These are phyloP conservation scores for Macrophomina phaseolina DNA, from an alignment of 2,329 filamentous ascomycete genomes.

Conservation along the genomic window DNA sequence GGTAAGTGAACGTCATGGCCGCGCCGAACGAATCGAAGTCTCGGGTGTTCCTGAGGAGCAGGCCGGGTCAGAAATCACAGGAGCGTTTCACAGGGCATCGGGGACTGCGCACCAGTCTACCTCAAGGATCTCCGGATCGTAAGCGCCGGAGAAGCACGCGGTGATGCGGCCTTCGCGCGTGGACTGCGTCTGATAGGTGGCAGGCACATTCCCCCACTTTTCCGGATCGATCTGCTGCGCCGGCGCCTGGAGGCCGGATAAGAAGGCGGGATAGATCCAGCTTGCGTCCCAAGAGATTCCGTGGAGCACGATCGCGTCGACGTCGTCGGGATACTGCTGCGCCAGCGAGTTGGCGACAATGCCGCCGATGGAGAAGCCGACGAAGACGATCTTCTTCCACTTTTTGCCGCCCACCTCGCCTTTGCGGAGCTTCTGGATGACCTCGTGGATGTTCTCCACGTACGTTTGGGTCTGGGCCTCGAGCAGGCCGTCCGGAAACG, in stretches of 20 bases:
- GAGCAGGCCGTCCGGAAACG: not conserved
- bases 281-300: not conserved
- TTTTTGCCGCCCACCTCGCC: not conserved
- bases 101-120: not conserved
- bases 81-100: not conserved
- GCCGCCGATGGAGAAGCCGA: constrained; percentile 8
- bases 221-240: not conserved
- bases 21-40: not conserved
- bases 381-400: not conserved
- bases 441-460: not conserved
- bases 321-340: not conserved
- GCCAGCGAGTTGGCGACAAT: not conserved
- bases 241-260: not conserved
- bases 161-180: not conserved
- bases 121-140: not conserved
- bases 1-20: not conserved
- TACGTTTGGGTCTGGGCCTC: not conserved
- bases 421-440: not conserved
- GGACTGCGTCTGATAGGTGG: not conserved
- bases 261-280: not conserved
- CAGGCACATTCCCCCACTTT: not conserved
- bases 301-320: constrained; percentile 1
- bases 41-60: not conserved
- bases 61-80: not conserved
- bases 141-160: not conserved